Conservation (phyloP, 768 basidiomycete genomes). For the Suillus alpinus region DNA sequence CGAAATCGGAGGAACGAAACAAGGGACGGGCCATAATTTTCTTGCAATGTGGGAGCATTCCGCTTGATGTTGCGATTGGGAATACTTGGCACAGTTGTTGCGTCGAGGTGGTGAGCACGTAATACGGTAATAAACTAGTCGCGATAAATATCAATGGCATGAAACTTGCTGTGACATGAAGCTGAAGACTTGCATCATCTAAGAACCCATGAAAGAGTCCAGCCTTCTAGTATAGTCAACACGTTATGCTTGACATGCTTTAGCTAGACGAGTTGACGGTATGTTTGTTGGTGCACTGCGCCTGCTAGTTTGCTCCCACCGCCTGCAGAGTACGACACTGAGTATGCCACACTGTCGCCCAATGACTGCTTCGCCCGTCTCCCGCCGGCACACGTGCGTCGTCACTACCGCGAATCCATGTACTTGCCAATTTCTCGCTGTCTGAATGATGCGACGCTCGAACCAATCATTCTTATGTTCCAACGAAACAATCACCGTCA, state of each 20-base stretch:
- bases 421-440: neutral
- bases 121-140: neutral
- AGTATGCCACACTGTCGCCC: neutral
- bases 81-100: neutral
- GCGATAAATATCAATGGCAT: neutral
- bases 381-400: neutral
- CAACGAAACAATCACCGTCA: neutral
- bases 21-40: neutral
- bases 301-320: neutral
- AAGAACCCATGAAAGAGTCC: neutral
- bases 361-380: neutral
- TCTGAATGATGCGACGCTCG: neutral
- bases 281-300: neutral
- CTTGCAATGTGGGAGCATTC: neutral
- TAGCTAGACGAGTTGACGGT: neutral
- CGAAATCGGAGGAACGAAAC: neutral
- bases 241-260: neutral
- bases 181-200: neutral
- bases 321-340: neutral
- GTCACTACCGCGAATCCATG: neutral
- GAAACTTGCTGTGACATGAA: neutral
- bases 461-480: too few species aligned
- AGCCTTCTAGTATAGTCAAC: neutral
- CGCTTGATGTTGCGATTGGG: neutral
- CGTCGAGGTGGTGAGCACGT: neutral